Evolutionary conservation across 2,329 filamentous ascomycete genomes (phyloP).

Genomic region (Penicillium nordicum): DNA sequence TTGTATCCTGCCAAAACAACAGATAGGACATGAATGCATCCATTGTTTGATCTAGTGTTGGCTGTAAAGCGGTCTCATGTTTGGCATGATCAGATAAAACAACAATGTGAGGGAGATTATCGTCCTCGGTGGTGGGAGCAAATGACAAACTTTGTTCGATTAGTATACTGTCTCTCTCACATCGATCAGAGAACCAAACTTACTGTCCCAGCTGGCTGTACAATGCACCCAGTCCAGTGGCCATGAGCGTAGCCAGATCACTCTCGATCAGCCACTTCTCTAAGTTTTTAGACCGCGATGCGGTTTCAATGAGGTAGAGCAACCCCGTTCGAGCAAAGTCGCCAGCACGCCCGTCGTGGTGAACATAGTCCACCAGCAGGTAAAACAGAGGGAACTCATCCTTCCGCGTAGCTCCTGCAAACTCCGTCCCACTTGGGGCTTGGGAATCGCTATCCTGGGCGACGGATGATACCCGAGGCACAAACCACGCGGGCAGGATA

Average conservation of each 20-base stretch:
- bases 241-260: slow-evolving; percentile 94
- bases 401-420: slow-evolving; percentile 80
- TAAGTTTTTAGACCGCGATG: slow-evolving; percentile 73
- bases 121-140: slow-evolving; percentile 65
- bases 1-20: slow-evolving; percentile 95
- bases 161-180: slow-evolving; percentile 50
- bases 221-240: slow-evolving; percentile 80
- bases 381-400: slow-evolving; percentile 96
- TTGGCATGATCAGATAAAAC: slow-evolving; percentile 83
- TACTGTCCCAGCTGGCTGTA: slow-evolving; percentile 66
- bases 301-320: slow-evolving; percentile 92
- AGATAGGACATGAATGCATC: slow-evolving; percentile 93
- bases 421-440: slow-evolving; percentile 58
- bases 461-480: slow-evolving; percentile 49
- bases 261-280: slow-evolving; percentile 98
- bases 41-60: slow-evolving; percentile 80
- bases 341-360: slow-evolving; percentile 88
- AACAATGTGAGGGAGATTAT: slow-evolving; percentile 72
- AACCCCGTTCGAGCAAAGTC: slow-evolving; percentile 94
- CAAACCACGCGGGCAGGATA: slow-evolving; percentile 90
- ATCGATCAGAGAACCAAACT: slow-evolving; percentile 11
- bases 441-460: slow-evolving; percentile 40
- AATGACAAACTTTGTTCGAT: slow-evolving; percentile 67
- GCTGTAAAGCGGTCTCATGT: slow-evolving; percentile 70
- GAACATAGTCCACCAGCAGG: slow-evolving; percentile 91